A percentile compares a stretch with the other conserved stretches of the same genome.
Conservation (phyloP, 768 basidiomycete genomes). For the Rhizopogon sp. region DNA sequence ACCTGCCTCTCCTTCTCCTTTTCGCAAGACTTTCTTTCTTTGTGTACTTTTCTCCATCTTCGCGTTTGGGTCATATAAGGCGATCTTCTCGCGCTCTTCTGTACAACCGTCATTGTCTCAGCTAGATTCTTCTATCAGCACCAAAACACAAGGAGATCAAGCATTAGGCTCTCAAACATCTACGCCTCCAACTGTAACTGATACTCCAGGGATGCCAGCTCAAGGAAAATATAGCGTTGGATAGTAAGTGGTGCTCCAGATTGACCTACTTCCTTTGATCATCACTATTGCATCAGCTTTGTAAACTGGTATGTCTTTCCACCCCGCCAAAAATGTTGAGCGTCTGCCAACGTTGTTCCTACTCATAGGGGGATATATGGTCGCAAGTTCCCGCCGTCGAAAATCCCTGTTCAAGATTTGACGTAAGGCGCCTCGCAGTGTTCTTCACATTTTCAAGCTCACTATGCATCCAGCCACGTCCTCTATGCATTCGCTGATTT, state of each 20-base stretch:
- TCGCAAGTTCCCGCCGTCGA: slow-evolving; percentile 82
- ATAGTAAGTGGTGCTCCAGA: slow-evolving; percentile 50
- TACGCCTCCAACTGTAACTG: slow-evolving; percentile 4
- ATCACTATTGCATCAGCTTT: slow-evolving; percentile 40
- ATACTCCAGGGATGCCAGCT: slow-evolving; percentile 24
- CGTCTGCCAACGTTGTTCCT: background rate
- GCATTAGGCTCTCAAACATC: slow-evolving; percentile 4
- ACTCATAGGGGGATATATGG: slow-evolving; percentile 85
- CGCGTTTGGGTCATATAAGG: slow-evolving; percentile 38
- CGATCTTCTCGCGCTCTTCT: slow-evolving; percentile 21
- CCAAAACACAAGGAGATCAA: slow-evolving; percentile 12
- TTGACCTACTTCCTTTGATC: slow-evolving; percentile 3
- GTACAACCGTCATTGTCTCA: background rate
- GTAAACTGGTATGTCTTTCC: slow-evolving; percentile 61
- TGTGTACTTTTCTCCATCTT: slow-evolving; percentile 30
- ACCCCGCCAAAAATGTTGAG: background rate
- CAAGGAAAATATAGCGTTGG: slow-evolving; percentile 71
- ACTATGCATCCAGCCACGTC: slow-evolving; percentile 55
- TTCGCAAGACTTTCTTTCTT: slow-evolving; percentile 30
- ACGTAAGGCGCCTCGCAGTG: slow-evolving; percentile 50
- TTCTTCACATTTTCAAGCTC: background rate
- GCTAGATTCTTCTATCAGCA: slow-evolving; percentile 3
- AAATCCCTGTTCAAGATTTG: slow-evolving; percentile 78
- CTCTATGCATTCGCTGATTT: slow-evolving; percentile 93
- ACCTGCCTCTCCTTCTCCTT: slow-evolving; percentile 19